Percentiles rank a stretch among this genome's conserved stretches.
Evolutionary conservation across 306 rosid species (phyloP).

Genomic region (Carpinus fangiana): DNA sequence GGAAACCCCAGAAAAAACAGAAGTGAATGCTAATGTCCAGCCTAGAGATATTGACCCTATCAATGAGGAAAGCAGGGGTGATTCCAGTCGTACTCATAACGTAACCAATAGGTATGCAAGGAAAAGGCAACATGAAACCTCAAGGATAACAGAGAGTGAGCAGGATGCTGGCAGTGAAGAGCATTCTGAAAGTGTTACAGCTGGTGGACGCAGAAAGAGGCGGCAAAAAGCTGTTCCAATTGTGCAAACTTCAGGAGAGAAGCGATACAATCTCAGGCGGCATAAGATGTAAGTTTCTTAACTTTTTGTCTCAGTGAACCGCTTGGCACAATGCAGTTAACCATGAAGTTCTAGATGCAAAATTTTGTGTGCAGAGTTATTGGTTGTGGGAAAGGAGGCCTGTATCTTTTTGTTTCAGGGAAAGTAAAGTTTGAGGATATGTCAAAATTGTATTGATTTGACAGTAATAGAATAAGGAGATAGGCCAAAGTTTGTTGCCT

Average conservation of each 20-base stretch:
- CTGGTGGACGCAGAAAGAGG: constrained; percentile 68
- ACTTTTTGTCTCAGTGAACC: constrained; percentile 26
- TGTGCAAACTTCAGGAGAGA: constrained; percentile 55
- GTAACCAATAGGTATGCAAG: constrained; percentile 38
- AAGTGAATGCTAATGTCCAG: constrained; percentile 33
- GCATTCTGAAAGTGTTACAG: constrained; percentile 65
- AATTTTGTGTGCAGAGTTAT: constrained; percentile 4
- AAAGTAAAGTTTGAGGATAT: constrained; percentile 6
- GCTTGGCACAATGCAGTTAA: constrained; percentile 9
- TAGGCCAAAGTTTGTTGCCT: constrained; percentile 10
- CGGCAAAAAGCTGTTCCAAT: constrained; percentile 48
- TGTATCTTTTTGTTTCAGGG: constrained; percentile 1
- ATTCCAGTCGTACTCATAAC: constrained; percentile 43
- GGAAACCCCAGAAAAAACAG: constrained; percentile 44
- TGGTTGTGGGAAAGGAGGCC: not conserved
- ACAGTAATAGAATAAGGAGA: constrained; percentile 4
- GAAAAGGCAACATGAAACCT: constrained; percentile 58
- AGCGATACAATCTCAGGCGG: constrained; percentile 78
- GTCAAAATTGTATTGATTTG: constrained; percentile 14
- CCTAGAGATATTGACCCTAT: constrained; percentile 34
- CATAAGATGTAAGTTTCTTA: constrained; percentile 71
- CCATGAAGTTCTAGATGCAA: constrained; percentile 2
- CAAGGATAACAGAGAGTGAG: constrained; percentile 54
- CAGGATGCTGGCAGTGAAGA: constrained; percentile 70
- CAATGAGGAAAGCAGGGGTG: constrained; percentile 52